Conservation (phyloP, 257 asterid species). For the Solanum bulbocastanum region DNA sequence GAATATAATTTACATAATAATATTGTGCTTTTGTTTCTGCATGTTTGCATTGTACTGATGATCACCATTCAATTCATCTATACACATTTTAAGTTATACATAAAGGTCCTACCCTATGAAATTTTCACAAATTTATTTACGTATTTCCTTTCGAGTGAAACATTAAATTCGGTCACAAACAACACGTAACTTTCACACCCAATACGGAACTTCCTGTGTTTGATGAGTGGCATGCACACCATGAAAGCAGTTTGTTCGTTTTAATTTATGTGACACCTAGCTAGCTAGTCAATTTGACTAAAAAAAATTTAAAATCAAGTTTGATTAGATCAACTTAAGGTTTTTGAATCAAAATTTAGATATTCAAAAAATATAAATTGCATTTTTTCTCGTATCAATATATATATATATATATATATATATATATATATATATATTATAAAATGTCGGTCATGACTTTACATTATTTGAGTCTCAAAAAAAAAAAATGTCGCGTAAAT, state of each 20-base stretch:
- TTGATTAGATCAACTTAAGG: not conserved
- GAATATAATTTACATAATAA: not conserved
- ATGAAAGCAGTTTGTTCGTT: not conserved
- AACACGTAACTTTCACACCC: not conserved
- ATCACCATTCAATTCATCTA: not conserved
- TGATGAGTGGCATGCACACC: not conserved
- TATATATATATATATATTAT: too few relatives aligned
- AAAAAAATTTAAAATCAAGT: too few relatives aligned
- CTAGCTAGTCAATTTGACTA: not conserved
- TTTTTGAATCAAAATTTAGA: too few relatives aligned
- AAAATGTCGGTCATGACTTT: too few relatives aligned
- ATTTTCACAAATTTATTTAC: not conserved
- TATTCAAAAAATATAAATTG: too few relatives aligned
- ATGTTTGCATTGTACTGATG: too few relatives aligned
- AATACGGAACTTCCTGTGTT: not conserved
- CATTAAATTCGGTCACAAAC: not conserved
- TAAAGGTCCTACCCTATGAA: not conserved
- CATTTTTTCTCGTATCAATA: too few relatives aligned
- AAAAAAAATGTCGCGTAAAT: too few relatives aligned
- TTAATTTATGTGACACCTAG: not conserved
- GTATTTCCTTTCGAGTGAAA: not conserved
- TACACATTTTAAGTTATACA: not conserved
- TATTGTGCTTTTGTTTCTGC: not conserved
- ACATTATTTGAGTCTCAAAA: too few relatives aligned
- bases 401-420: too few relatives aligned